Evolutionary conservation across 2,329 filamentous ascomycete species (phyloP).

Genomic region (Blastomyces emzantsi): DNA sequence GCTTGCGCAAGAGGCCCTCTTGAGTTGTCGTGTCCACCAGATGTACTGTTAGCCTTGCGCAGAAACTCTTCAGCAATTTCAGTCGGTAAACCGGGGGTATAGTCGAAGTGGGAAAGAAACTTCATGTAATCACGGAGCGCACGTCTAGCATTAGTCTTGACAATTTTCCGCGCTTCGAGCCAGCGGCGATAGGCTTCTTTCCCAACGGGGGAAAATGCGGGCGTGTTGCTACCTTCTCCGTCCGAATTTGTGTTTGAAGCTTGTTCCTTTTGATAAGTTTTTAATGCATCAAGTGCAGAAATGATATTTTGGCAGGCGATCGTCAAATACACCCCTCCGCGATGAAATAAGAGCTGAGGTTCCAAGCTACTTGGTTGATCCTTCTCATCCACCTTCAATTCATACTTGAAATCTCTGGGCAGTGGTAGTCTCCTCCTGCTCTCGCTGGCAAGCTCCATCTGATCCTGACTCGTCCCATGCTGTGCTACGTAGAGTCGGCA

Average conservation of each 20-base stretch:
- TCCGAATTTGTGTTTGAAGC: slow-evolving; percentile 1
- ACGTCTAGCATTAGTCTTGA: slow-evolving; percentile 65
- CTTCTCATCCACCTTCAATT: slow-evolving; percentile 48
- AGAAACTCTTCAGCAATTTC: slow-evolving; percentile 46
- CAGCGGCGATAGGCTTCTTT: slow-evolving; percentile 40
- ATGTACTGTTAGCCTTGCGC: slow-evolving; percentile 49
- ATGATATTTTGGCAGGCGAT: slow-evolving; percentile 60
- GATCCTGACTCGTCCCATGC: slow-evolving; percentile 42
- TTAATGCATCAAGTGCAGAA: slow-evolving; percentile 44
- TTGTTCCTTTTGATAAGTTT: slow-evolving; percentile 14
- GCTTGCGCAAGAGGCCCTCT: slow-evolving; percentile 20
- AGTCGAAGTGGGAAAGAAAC: slow-evolving; percentile 67
- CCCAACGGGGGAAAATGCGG: slow-evolving; percentile 37
- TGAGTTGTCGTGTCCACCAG: slow-evolving; percentile 40
- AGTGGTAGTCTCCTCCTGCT: slow-evolving; percentile 27
- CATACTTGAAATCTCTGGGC: slow-evolving; percentile 39
- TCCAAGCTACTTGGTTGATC: slow-evolving; percentile 68
- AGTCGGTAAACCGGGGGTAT: slow-evolving; percentile 60
- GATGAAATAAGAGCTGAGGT: slow-evolving; percentile 65
- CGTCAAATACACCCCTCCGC: slow-evolving; percentile 61
- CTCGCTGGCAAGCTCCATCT: slow-evolving; percentile 45
- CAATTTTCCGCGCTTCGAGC: slow-evolving; percentile 56
- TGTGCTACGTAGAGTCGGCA: slow-evolving; percentile 47
- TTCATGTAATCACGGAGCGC: slow-evolving; percentile 65
- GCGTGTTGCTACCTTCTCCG: slow-evolving; percentile 19